phyloP scores from a whole-genome alignment of 345 rosid genomes.

The Arabis alpina region DNA sequence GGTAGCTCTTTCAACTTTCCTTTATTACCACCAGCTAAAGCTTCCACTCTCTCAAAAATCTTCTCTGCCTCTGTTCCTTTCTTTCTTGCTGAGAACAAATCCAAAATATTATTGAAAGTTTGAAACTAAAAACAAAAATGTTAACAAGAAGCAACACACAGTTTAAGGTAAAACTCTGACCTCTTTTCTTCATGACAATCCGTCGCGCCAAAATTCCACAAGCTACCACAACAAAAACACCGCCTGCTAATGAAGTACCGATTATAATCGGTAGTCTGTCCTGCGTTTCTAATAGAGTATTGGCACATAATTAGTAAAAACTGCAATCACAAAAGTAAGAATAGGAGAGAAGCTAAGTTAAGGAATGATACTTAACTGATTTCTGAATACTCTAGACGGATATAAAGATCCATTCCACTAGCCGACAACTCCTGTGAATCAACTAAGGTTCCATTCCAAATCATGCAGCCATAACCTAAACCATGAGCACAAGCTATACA shows the following conservation, averaged over 20 bases:
- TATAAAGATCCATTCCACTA: conserved; percentile 48
- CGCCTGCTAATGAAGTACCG: conserved; percentile 30
- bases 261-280: conserved; percentile 26
- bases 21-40: conserved; percentile 45
- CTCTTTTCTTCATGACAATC: conserved; percentile 30
- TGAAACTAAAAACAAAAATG: background rate
- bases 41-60: conserved; percentile 43
- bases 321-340: conserved; percentile 6
- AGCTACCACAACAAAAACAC: conserved; percentile 31
- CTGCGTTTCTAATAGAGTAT: conserved; percentile 21
- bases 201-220: conserved; percentile 28
- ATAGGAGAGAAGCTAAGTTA: background rate
- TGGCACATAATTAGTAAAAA: background rate
- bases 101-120: background rate
- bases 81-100: conserved; percentile 30
- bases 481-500: conserved; percentile 57
- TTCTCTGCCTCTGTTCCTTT: conserved; percentile 35
- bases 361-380: conserved; percentile 42
- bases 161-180: conserved; percentile 10
- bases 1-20: conserved; percentile 45
- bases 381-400: conserved; percentile 54
- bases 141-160: conserved; percentile 6
- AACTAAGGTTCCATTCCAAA: conserved; percentile 51
- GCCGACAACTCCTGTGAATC: conserved; percentile 45
- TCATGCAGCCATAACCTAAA: conserved; percentile 54